These are phyloP conservation scores for Zizania latifolia DNA, from an alignment of 176 grass and related monocot species.

Conservation along the genomic window DNA sequence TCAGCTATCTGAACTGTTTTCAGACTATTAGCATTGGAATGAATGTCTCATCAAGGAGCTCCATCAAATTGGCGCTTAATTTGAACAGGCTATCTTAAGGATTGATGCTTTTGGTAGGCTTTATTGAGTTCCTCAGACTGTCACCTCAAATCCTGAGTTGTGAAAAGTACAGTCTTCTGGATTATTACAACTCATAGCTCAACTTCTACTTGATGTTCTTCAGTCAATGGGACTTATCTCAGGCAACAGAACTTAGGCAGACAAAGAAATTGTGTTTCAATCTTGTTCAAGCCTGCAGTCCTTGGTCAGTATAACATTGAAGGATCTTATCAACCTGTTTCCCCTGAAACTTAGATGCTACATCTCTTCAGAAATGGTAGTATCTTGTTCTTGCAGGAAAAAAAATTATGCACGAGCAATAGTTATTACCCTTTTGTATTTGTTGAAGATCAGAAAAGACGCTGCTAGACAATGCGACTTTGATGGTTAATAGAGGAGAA, in stretches of 20 bases:
- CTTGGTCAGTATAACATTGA: not conserved
- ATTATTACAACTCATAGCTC: not conserved
- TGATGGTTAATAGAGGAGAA: not conserved
- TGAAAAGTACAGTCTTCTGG: not conserved
- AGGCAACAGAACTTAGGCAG: not conserved
- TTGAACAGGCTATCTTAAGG: not conserved
- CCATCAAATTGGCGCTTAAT: not conserved
- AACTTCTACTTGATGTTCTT: not conserved
- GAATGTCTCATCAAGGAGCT: not conserved
- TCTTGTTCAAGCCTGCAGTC: not conserved
- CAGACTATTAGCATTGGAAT: slow-evolving; percentile 13
- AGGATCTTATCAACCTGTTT: not conserved
- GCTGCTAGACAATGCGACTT: not conserved
- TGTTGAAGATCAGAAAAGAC: not conserved
- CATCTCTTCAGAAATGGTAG: not conserved
- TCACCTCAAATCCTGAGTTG: not conserved
- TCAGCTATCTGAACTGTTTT: slow-evolving; percentile 31
- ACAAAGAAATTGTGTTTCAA: not conserved
- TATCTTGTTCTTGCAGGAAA: not conserved
- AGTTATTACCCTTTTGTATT: not conserved
- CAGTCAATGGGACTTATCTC: not conserved
- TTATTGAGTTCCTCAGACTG: not conserved
- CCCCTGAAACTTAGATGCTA: not conserved
- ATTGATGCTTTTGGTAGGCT: not conserved
- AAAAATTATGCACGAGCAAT: not conserved